phyloP scores from a whole-genome alignment of 2,329 filamentous ascomycete genomes.

The Aspergillus ochraceoroseus region DNA sequence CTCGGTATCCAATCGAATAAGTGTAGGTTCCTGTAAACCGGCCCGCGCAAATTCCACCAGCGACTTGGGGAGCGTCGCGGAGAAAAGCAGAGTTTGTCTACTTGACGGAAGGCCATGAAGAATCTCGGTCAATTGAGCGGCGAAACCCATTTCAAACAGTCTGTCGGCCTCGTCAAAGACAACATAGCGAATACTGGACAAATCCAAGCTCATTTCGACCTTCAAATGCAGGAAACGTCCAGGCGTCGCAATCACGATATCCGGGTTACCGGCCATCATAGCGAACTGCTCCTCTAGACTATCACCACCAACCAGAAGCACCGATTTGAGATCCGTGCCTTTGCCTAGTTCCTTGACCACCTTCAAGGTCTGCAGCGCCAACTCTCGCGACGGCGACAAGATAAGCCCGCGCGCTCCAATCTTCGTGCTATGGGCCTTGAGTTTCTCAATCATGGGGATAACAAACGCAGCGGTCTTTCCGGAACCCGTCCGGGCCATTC shows the following conservation, averaged over 20 bases:
- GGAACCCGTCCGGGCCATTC: conserved; percentile 97
- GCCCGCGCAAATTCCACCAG: conserved; percentile 94
- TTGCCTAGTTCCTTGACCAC: conserved; percentile 91
- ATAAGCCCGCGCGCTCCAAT: conserved; percentile 84
- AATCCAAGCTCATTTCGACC: conserved; percentile 88
- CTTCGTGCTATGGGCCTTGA: conserved; percentile 80
- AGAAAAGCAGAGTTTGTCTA: conserved; percentile 89
- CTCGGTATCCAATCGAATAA: conserved; percentile 87
- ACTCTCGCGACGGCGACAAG: conserved; percentile 84
- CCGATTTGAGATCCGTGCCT: conserved; percentile 86
- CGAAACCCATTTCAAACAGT: conserved; percentile 98
- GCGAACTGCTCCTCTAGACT: conserved; percentile 92
- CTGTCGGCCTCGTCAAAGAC: conserved; percentile 98
- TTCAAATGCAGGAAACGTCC: conserved; percentile 95
- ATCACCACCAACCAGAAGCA: conserved; percentile 89
- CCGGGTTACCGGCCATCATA: conserved; percentile 88
- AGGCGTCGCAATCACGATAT: conserved; percentile 94
- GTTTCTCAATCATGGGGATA: conserved; percentile 93
- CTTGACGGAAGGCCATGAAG: conserved; percentile 76
- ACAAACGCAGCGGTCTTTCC: conserved; percentile 98
- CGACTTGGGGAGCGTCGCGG: conserved; percentile 87
- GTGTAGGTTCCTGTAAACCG: conserved; percentile 82
- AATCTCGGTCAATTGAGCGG: conserved; percentile 87
- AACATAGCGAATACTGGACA: conserved; percentile 88
- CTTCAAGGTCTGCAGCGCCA: conserved; percentile 91